Conservation (phyloP, 2,329 filamentous ascomycete genomes). For the Arthrobotrys iridis region DNA sequence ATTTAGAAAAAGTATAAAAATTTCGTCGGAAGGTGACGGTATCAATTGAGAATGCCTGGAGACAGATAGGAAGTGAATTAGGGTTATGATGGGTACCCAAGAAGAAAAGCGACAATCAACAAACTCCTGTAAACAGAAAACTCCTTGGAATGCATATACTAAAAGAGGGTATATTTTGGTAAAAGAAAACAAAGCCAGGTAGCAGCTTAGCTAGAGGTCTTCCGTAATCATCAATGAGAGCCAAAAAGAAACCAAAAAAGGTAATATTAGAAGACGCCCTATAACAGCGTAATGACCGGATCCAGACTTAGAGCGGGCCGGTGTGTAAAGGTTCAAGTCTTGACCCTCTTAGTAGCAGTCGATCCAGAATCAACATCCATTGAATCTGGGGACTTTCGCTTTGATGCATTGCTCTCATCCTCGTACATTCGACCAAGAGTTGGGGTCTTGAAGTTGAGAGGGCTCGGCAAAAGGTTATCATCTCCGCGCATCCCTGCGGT, state of each 20-base stretch:
- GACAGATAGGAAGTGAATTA: conserved; percentile 5
- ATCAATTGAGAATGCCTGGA: background rate
- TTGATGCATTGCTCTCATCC: conserved; percentile 33
- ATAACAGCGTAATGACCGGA: background rate
- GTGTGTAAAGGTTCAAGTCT: too few species aligned
- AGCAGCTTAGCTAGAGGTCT: conserved; percentile 31
- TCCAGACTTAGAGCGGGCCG: background rate
- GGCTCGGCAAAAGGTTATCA: conserved; percentile 88
- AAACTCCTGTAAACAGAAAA: conserved; percentile 24
- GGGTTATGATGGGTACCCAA: background rate
- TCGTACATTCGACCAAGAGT: conserved; percentile 58
- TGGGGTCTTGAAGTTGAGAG: conserved; percentile 91
- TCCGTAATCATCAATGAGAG: conserved; percentile 16
- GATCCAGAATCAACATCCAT: conserved; percentile 46
- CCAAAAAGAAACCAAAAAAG: background rate
- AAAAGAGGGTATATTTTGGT: conserved; percentile 43
- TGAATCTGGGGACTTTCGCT: conserved; percentile 48
- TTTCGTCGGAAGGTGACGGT: background rate
- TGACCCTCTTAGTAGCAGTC: conserved; percentile 42
- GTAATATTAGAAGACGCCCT: background rate
- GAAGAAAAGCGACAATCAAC: conserved; percentile 16
- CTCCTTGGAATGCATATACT: conserved; percentile 12
- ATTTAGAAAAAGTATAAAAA: conserved; percentile 12
- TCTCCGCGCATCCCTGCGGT: conserved; percentile 70
- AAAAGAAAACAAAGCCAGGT: conserved; percentile 26